Base-by-base conservation (phyloP, 192 early-diverging fungal genomes). In the Borealophlyctis nickersoniae region DNA sequence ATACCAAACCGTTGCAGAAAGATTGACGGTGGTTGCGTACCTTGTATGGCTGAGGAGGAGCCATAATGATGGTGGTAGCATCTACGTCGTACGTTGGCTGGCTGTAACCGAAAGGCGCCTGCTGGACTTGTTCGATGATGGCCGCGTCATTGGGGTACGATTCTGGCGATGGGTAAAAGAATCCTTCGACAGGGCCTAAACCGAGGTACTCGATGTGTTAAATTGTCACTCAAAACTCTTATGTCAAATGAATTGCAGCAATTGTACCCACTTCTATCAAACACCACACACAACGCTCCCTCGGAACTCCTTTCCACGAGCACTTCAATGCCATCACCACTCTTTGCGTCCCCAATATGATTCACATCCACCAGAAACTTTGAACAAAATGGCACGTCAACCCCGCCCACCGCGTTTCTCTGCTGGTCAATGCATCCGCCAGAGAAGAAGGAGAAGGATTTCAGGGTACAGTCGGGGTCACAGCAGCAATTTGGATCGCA, bases 401-500 rank as follows among this genome's bases (percentile, higher is more conserved):
- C n/a, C n/a, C n/a, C n/a, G n/a, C n/a, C n/a, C n/a, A n/a, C n/a
- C n/a, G n/a, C n/a, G n/a, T n/a, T 35, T 31, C 11, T 66, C 31
- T 22, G 64, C n/a, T 13, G 11, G 39, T 45, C 39, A 45, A 7
- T 45, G 9, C 39, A 19, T 45, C 39, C 39, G 39, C 39, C 39
- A 13, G 39, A 13, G 9, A 45, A 45, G 39, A 45, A 45, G 39
- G 39, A 45, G 39, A 7, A 13, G 39, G 9, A 45, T 14, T 24
- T 33, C 26, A 33, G 19, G 16, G 53, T 30, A 52, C 67, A 70
- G 22, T 70, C 67, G 14, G 54, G 54, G 33, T 70, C 67, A 49
- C 67, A 70, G 63, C 67, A 70, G 53, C 67, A 70, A 23, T 58
- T 58, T 19, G 48, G 23, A 32, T 70, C 67, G 50, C 67, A 70